Base-by-base conservation (phyloP, 306 rosid genomes). In the Boehmeria nivea region DNA sequence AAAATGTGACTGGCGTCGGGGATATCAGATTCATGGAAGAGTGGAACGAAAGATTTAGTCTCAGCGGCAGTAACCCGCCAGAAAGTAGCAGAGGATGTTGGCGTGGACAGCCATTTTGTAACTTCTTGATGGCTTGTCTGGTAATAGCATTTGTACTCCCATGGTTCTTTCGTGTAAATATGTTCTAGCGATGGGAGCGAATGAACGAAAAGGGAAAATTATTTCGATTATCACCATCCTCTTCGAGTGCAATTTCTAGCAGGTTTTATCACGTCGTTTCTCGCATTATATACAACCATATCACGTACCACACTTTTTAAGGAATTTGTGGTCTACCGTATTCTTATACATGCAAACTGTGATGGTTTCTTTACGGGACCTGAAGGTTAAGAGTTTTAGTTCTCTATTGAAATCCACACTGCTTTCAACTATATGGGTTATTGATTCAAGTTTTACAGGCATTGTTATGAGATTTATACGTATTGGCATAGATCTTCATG, bases 41-140 rank as follows among this genome's bases (percentile, higher is more conserved):
- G 57, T 90, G 98, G 98, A 82, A 82, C 39, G 99, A 84, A 33
- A 76, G 89, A 25, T 17, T 57, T 58, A 17, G 54, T 31, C 74
- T 54, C 53, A 61, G 65, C 2, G 61, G 55, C 3, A 39, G 19
- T 19, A 72, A 56, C 70, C 8, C 87, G 24, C 57, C 87, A 23
- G 78, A 44, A 12, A 61, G 71, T 36, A 54, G 63, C 13, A 74
- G 73, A 34, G 77, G 83, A 60, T 84, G 94, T 66, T 84, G 85
- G 89, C 81, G 89, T 38, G 87, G 89, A 73, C 99, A 91, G 59
- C 89, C 96, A 24, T 87, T 91, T 66, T 91, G 99, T 73, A 91
- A 91, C 80, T 91, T 91, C 84, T 79, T 91, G 74, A 87, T 91
- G 96, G 95, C 95, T 7, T 91, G 99, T 72, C 71, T 87, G 72